Evolutionary conservation across 352 stramenopile species (phyloP).

Genomic region (Phytophthora vignae): DNA sequence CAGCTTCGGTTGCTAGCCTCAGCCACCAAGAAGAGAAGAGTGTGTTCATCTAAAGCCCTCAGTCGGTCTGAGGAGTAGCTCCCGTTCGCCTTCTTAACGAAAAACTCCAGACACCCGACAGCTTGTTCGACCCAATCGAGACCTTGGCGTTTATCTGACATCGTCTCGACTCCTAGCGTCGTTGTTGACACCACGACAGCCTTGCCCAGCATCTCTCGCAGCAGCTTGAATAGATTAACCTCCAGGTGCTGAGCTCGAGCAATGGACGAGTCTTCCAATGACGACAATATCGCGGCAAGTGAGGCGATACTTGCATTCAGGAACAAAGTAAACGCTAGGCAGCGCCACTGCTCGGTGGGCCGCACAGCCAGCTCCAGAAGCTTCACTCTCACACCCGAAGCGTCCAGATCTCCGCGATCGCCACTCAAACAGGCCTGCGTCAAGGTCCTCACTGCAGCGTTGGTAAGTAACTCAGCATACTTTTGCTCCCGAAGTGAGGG

Average conservation of each 20-base stretch:
- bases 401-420: conserved; percentile 24
- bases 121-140: conserved; percentile 42
- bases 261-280: conserved; percentile 4
- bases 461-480: conserved; percentile 31
- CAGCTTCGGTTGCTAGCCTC: conserved; percentile 27
- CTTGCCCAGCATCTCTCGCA: conserved; percentile 61
- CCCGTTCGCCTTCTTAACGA: conserved; percentile 40
- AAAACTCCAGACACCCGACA: conserved; percentile 43
- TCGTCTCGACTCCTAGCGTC: conserved; percentile 3
- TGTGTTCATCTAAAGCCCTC: conserved; percentile 35
- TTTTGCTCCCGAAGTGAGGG: conserved; percentile 37
- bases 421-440: conserved; percentile 23
- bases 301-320: conserved; percentile 32
- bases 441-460: conserved; percentile 32
- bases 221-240: conserved; percentile 44
- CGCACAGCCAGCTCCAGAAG: conserved; percentile 55
- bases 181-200: conserved; percentile 45
- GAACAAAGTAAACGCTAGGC: conserved; percentile 57
- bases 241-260: conserved; percentile 27
- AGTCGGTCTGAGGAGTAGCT: conserved; percentile 42
- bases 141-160: not conserved
- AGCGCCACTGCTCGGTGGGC: conserved; percentile 36
- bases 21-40: conserved; percentile 42
- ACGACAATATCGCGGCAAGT: conserved; percentile 28
- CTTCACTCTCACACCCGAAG: conserved; percentile 38